Evolutionary conservation across 306 rosid genomes (phyloP), one percentile per base, ranked within the genome.

Genomic region (Acacia acuminata): DNA sequence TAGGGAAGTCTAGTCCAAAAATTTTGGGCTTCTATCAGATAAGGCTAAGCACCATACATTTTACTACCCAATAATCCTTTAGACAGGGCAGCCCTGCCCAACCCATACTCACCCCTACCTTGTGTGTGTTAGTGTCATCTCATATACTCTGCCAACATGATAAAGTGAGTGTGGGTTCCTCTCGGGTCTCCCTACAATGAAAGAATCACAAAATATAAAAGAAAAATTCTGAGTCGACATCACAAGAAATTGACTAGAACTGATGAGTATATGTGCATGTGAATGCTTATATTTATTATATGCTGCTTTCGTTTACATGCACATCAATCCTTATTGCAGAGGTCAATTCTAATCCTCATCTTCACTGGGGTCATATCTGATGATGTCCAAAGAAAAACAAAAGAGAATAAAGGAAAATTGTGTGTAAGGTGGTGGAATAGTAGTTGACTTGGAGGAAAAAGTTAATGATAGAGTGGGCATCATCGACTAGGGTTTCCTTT

Each of bases 401-500:
- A 11, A 32, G 43, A 58, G 22, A 27, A 56, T 78, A 58, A 24
- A 27, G 67, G 80, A 76, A n/a, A 38, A 6, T 38, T 17, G 75
- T 55, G 38, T n/a, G 75, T 20, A 75, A 76, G 77, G n/a, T 2
- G 69, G 84, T 42, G 78, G 75, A 75, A 64, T 58, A 69, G 77
- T 10, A 76, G 82, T 79, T 71, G 80, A 86, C 85, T 71, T 83
- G 19, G 69, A 36, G 61, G 10, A 63, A 63, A 27, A 63, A 13
- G 40, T 63, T 63, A 20, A 79, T 58, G 72, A 74, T 55, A 53
- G 38, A 58, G 80, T 65, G 36, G 65, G 72, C 58, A 58, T 81
- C 20, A 51, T 10, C 56, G 38, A 61, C 65, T 3, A 47, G 40
- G 53, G 77, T 73, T 45, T 77, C 73, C 77, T 32, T 76, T 85